phyloP scores from a whole-genome alignment of 139 green algal genomes.

The Chlorella sp. region DNA sequence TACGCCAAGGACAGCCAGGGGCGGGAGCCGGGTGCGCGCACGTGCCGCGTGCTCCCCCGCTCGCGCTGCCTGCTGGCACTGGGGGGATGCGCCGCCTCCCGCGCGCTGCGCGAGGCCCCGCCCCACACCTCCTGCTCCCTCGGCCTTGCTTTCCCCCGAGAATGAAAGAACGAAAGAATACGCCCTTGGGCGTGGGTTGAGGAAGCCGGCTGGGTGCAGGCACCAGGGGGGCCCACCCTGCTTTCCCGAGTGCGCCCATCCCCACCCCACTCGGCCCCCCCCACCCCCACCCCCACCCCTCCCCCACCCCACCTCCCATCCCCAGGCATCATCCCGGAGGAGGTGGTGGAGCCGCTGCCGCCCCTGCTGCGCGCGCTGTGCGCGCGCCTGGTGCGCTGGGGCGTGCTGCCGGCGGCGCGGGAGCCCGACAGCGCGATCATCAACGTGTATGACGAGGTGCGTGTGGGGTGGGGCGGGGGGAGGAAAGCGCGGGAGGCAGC shows the following conservation, averaged over 20 bases:
- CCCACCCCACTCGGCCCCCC: too few relatives aligned
- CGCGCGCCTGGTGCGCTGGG: slow-evolving; percentile 45
- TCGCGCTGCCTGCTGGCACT: neutral
- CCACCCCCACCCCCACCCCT: neutral
- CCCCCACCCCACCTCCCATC: neutral
- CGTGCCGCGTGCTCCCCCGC: neutral
- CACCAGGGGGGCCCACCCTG: neutral
- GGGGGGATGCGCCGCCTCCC: too few relatives aligned
- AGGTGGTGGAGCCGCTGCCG: slow-evolving; percentile 59
- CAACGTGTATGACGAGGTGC: slow-evolving; percentile 57
- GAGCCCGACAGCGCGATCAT: slow-evolving; percentile 59
- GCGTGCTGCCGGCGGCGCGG: slow-evolving; percentile 31
- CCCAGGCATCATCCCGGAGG: slow-evolving; percentile 50
- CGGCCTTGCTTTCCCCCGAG: neutral
- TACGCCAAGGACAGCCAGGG: slow-evolving; percentile 53
- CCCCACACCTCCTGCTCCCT: neutral
- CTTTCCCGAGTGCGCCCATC: neutral
- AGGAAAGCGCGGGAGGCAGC: too few relatives aligned
- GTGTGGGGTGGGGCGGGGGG: too few relatives aligned
- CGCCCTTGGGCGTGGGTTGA: neutral
- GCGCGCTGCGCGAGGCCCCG: neutral
- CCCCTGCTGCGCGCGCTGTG: slow-evolving; percentile 43
- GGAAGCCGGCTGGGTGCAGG: neutral
- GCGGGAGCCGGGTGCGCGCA: slow-evolving; percentile 31
- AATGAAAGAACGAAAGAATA: neutral